Percentiles rank a stretch among this genome's conserved stretches.
Evolutionary conservation across 2,329 filamentous ascomycete genomes (phyloP).

Genomic region (Pezicula neosporulosa): DNA sequence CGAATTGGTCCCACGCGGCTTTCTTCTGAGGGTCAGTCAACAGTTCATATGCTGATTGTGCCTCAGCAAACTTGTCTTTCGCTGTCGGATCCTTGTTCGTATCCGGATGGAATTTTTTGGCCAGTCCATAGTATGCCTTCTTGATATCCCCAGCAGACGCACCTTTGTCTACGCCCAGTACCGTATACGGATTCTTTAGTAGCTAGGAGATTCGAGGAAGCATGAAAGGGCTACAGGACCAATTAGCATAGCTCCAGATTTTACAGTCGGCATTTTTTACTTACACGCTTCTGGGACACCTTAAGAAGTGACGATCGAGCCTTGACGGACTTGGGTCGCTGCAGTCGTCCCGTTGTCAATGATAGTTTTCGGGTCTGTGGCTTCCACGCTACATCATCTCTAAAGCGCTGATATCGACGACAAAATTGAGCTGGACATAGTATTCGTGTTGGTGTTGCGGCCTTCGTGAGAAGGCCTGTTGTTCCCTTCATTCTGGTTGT

Average conservation of each 20-base stretch:
- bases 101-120: conserved; percentile 97
- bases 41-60: conserved; percentile 91
- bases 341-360: conserved; percentile 1
- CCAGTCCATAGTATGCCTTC: conserved; percentile 95
- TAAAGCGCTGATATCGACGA: conserved; percentile 14
- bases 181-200: conserved; percentile 79
- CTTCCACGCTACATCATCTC: conserved; percentile 10
- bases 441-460: conserved; percentile 23
- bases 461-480: conserved; percentile 26
- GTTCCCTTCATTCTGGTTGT: conserved; percentile 27
- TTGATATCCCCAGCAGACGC: conserved; percentile 90
- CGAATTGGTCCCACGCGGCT: conserved; percentile 88
- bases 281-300: conserved; percentile 20
- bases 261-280: conserved; percentile 2
- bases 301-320: neutral
- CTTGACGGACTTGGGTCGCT: conserved; percentile 3
- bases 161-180: conserved; percentile 77
- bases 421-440: conserved; percentile 21
- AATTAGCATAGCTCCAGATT: neutral
- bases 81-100: conserved; percentile 94
- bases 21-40: conserved; percentile 91
- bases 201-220: conserved; percentile 22
- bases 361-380: conserved; percentile 18
- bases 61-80: conserved; percentile 91
- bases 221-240: conserved; percentile 24